A percentile compares a stretch with the other conserved stretches of the same genome.
Evolutionary conservation across 1,284 basidiomycete species (phyloP).

Genomic region (Spongispora temasekensis): DNA sequence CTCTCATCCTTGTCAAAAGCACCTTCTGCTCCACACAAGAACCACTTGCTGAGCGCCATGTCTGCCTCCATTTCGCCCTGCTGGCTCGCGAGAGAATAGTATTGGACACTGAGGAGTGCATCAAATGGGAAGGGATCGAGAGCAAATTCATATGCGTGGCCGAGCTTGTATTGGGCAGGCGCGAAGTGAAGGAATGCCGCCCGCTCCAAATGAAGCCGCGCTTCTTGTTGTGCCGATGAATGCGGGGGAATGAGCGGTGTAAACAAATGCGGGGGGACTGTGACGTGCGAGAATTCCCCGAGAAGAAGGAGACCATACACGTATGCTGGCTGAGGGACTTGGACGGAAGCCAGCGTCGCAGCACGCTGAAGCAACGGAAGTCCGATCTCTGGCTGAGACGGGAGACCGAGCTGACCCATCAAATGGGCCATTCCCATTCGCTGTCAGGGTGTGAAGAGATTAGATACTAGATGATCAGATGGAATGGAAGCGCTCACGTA

Average conservation of each 20-base stretch:
- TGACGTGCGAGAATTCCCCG: constrained; percentile 69
- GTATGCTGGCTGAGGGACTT: constrained; percentile 86
- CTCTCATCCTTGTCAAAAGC: constrained; percentile 88
- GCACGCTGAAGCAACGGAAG: constrained; percentile 77
- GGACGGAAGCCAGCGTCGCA: constrained; percentile 72
- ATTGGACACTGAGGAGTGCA: constrained; percentile 88
- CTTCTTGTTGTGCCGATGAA: constrained; percentile 41
- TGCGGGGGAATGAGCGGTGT: constrained; percentile 49
- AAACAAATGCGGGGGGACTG: constrained; percentile 56
- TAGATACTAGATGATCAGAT: background rate
- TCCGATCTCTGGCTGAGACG: constrained; percentile 56
- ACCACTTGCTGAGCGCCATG: constrained; percentile 96
- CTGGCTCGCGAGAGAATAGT: constrained; percentile 85
- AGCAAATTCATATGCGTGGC: constrained; percentile 91
- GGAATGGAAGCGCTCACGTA: constrained; percentile 58
- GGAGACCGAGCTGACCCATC: constrained; percentile 80
- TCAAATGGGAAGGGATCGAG: constrained; percentile 86
- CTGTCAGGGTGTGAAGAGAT: constrained; percentile 39
- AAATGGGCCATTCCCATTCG: constrained; percentile 91
- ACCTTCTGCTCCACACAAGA: constrained; percentile 83
- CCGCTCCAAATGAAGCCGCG: constrained; percentile 67
- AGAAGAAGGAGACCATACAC: constrained; percentile 83
- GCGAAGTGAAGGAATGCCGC: constrained; percentile 87
- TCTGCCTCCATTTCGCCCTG: constrained; percentile 90
- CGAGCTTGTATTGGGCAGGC: constrained; percentile 92